A percentile compares a stretch with the other conserved stretches of the same genome.
Evolutionary conservation across 2,329 filamentous ascomycete genomes (phyloP).

Genomic region (Penicillium sp.): DNA sequence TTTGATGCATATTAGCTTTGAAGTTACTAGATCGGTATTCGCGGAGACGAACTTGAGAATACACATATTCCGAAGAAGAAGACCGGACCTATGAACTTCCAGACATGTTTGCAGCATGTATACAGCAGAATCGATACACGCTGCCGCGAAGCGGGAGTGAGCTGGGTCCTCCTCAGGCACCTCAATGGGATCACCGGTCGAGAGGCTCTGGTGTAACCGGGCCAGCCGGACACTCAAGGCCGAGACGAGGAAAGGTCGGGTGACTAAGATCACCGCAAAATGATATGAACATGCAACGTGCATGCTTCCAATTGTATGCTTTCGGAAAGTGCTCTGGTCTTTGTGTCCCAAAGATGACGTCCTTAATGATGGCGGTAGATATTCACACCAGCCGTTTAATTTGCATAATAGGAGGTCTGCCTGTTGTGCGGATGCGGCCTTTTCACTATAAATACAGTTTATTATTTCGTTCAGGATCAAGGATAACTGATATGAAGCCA

Average conservation of each 20-base stretch:
- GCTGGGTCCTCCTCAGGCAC: slow-evolving; percentile 27
- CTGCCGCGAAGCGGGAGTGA: slow-evolving; percentile 46
- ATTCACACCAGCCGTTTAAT: slow-evolving; percentile 48
- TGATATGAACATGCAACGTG: slow-evolving; percentile 60
- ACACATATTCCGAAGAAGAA: slow-evolving; percentile 57
- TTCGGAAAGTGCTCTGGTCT: slow-evolving; percentile 22
- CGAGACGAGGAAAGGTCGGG: slow-evolving; percentile 55
- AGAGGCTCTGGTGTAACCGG: slow-evolving; percentile 25
- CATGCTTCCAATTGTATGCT: slow-evolving; percentile 49
- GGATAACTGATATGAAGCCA: slow-evolving; percentile 45
- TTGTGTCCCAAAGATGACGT: slow-evolving; percentile 18
- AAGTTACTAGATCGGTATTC: neutral
- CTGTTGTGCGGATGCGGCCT: slow-evolving; percentile 27
- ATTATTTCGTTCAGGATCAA: slow-evolving; percentile 48
- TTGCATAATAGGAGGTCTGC: slow-evolving; percentile 45
- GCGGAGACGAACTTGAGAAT: slow-evolving; percentile 53
- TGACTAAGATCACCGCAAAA: slow-evolving; percentile 58
- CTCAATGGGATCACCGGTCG: slow-evolving; percentile 14
- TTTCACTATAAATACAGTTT: slow-evolving; percentile 44
- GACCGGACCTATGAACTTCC: slow-evolving; percentile 46
- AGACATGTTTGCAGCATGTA: slow-evolving; percentile 56
- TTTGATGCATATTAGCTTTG: neutral
- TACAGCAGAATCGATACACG: slow-evolving; percentile 56
- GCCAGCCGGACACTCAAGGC: slow-evolving; percentile 44
- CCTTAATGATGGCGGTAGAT: slow-evolving; percentile 40